Base-by-base conservation (phyloP, 225 moss, liverwort and hornwort species). In the Ulota crispa region DNA sequence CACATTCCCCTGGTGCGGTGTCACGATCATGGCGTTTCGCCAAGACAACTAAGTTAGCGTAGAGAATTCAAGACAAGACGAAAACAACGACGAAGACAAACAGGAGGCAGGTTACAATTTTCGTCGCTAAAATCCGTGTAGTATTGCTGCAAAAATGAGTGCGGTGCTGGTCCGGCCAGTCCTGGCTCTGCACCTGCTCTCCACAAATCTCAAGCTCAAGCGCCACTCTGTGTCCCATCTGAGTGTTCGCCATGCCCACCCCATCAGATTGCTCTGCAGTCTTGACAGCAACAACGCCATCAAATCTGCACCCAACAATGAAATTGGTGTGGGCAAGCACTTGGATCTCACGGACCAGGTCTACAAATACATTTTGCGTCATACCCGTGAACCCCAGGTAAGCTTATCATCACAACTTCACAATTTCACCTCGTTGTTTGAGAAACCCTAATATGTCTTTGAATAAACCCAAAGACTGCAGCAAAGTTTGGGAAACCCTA, bases 371-470 rank as follows among this genome's bases (percentile, higher is more conserved):
- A 88, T 92, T 71, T 36, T 92, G 54, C 86, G 84, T 7, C 92
- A 92, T 54, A 92, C 92, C 0, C 92, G 92, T 20, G 92, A 92
- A 73, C 92, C 92, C 4, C 68, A 73, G 87, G 89, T 91, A n/a
- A n/a, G n/a, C n/a, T n/a, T n/a, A 57, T 5, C 50, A 16, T 45
- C 45, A 45, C 1, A 45, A 45, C 45, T 45, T 3, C 70, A 7
- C 26, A 77, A 67, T 57, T 30, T 15, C 9, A 43, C 30, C 43
- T 43, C 47, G 43, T 60, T 45, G 47, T 18, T 42, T 71, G 4
- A 13, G 19, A 13, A 80, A 2, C 14, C 50, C 62, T 63, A 24
- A 32, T 20, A 0, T 21, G 0, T 50, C 4, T 32, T 32, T 32
- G 32, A 32, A 32, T 32, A 32, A 32, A 32, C 32, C 32, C 32